Conservation (phyloP, 345 rosid species). For the Noccaea bulbosa region DNA sequence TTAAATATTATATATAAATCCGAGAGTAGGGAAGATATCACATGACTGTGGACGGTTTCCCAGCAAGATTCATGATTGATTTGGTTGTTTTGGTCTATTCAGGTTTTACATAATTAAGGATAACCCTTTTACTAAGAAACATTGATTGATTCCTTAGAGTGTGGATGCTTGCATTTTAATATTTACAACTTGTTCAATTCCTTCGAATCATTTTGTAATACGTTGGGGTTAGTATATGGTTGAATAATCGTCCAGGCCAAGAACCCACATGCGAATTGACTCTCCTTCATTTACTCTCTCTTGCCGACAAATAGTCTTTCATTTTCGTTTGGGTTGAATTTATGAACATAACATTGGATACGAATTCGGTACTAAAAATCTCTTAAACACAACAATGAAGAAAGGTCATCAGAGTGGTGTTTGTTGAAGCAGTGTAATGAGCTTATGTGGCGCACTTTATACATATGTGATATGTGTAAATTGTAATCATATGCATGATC, state of each 20-base stretch:
- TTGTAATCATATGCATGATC: no score
- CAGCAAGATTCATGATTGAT: slow-evolving; percentile 18
- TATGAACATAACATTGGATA: neutral
- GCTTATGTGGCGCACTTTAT: neutral
- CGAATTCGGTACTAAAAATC: neutral
- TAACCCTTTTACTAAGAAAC: neutral
- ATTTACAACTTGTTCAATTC: neutral
- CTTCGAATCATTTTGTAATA: neutral
- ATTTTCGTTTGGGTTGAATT: neutral
- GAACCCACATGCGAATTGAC: neutral
- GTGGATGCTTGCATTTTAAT: slow-evolving; percentile 7
- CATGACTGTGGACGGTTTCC: slow-evolving; percentile 26
- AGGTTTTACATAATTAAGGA: neutral
- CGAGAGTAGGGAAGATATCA: slow-evolving; percentile 3
- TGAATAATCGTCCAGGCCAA: neutral
- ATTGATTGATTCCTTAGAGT: neutral
- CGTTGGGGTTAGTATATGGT: neutral
- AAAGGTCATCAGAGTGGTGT: neutral
- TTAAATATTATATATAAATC: slow-evolving; percentile 19
- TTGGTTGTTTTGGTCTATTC: slow-evolving; percentile 14
- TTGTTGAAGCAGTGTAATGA: neutral
- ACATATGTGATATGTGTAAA: neutral
- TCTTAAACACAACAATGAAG: neutral
- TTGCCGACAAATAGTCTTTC: neutral
- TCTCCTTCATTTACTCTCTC: neutral